Evolutionary conservation across 345 rosid genomes (phyloP).

Genomic region (Microcos paniculata): DNA sequence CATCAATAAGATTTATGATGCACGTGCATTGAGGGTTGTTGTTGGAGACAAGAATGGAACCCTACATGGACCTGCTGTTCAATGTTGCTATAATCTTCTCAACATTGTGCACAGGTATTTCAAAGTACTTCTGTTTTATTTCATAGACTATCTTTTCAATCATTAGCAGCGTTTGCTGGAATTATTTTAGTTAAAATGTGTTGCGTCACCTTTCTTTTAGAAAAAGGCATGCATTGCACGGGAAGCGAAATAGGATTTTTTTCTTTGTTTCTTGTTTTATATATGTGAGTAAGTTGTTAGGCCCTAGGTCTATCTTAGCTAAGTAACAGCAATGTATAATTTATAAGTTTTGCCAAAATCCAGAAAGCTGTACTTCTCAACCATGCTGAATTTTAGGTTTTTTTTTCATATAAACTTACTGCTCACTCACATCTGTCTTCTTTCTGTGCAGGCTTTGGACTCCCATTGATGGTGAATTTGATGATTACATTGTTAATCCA

Average conservation of each 20-base stretch:
- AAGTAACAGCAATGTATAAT: not conserved
- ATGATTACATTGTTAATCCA: slow-evolving; percentile 77
- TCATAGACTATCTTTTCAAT: no score
- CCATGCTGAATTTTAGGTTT: not conserved
- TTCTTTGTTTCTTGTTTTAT: not conserved
- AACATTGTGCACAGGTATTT: slow-evolving; percentile 60
- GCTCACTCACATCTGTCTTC: not conserved
- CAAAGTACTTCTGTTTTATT: not conserved
- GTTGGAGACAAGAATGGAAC: slow-evolving; percentile 76
- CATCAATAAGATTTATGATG: slow-evolving; percentile 61
- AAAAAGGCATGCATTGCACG: not conserved
- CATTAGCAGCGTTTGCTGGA: not conserved
- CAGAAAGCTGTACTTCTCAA: not conserved
- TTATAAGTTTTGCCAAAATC: not conserved
- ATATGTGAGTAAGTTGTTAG: not conserved
- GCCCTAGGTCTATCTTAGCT: not conserved
- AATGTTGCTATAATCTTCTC: slow-evolving; percentile 69
- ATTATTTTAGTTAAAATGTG: not conserved
- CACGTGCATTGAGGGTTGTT: slow-evolving; percentile 74
- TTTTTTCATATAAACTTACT: not conserved
- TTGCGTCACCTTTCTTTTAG: not conserved
- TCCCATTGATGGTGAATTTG: slow-evolving; percentile 79
- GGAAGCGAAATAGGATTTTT: not conserved
- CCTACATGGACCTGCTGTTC: slow-evolving; percentile 70
- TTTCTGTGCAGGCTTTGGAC: slow-evolving; percentile 61